A percentile compares a stretch with the other conserved stretches of the same genome.
These are phyloP conservation scores for Rubroboletus pulcherrimus DNA, from an alignment of 768 basidiomycete species.

Conservation along the genomic window DNA sequence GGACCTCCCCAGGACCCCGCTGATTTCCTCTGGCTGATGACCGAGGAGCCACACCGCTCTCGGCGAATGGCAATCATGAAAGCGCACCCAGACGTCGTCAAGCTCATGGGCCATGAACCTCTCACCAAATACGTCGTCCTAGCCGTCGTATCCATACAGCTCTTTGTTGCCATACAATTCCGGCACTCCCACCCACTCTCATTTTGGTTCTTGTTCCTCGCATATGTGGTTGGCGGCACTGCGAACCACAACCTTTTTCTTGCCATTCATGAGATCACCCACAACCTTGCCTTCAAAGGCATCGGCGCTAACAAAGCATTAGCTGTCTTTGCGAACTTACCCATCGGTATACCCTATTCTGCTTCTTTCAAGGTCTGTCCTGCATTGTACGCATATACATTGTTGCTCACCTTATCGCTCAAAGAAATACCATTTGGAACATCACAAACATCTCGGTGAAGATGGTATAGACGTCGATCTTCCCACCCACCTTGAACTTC, in stretches of 20 bases:
- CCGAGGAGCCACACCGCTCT: conserved; percentile 93
- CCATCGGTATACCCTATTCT: conserved; percentile 93
- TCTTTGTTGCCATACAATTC: conserved; percentile 59
- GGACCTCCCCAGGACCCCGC: conserved; percentile 67
- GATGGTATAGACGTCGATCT: conserved; percentile 96
- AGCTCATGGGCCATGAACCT: conserved; percentile 94
- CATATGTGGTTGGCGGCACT: conserved; percentile 89
- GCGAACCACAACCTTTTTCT: conserved; percentile 98
- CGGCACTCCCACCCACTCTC: conserved; percentile 69
- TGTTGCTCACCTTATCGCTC: conserved; percentile 3
- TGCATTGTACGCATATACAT: background rate
- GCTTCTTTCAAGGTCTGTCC: conserved; percentile 84
- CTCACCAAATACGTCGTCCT: conserved; percentile 90
- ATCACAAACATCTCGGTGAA: conserved; percentile 93
- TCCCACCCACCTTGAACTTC: conserved; percentile 79
- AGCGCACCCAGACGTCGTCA: conserved; percentile 92
- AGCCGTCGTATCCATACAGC: conserved; percentile 73
- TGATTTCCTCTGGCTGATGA: conserved; percentile 97
- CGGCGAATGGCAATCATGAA: conserved; percentile 88
- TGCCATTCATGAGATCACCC: conserved; percentile 98
- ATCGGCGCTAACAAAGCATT: conserved; percentile 81
- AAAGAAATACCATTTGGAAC: conserved; percentile 90
- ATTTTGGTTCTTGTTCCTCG: conserved; percentile 64
- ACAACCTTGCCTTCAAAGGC: conserved; percentile 89
- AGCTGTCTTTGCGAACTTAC: conserved; percentile 88